Conservation (phyloP, 148 eudicot genomes). For the Vaccinium corymbosum region DNA sequence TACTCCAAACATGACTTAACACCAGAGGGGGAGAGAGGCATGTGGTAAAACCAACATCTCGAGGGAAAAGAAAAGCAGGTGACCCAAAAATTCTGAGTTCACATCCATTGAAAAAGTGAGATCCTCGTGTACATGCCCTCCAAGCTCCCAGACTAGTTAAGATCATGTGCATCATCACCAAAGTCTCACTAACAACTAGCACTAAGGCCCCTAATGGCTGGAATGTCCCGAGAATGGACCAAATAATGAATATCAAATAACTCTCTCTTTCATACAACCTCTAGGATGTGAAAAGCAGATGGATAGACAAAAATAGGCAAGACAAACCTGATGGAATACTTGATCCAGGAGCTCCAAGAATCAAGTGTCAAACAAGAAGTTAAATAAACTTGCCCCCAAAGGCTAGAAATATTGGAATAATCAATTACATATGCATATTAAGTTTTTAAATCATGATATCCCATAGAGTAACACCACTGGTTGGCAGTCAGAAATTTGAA, state of each 20-base stretch:
- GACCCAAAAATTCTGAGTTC: too few relatives aligned
- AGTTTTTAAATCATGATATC: not conserved
- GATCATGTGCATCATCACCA: too few relatives aligned
- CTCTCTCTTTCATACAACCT: not conserved
- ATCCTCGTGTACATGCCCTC: too few relatives aligned
- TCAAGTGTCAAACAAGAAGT: not conserved
- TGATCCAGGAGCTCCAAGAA: not conserved
- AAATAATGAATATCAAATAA: not conserved
- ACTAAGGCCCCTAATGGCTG: too few relatives aligned
- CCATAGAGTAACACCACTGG: not conserved
- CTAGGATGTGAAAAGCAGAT: not conserved
- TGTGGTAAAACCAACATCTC: too few relatives aligned
- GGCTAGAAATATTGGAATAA: not conserved
- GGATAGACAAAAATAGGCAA: not conserved
- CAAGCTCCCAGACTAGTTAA: too few relatives aligned
- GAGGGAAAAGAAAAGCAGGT: too few relatives aligned
- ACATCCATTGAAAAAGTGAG: too few relatives aligned
- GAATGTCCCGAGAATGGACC: not conserved
- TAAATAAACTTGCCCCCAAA: not conserved
- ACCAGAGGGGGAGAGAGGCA: too few relatives aligned
- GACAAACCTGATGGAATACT: not conserved
- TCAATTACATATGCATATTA: not conserved
- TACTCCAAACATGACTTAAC: too few relatives aligned
- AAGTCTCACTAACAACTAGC: too few relatives aligned
- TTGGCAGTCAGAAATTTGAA: not conserved